Conservation (phyloP, 305 asterid species). For the Fraxinus platypoda region DNA sequence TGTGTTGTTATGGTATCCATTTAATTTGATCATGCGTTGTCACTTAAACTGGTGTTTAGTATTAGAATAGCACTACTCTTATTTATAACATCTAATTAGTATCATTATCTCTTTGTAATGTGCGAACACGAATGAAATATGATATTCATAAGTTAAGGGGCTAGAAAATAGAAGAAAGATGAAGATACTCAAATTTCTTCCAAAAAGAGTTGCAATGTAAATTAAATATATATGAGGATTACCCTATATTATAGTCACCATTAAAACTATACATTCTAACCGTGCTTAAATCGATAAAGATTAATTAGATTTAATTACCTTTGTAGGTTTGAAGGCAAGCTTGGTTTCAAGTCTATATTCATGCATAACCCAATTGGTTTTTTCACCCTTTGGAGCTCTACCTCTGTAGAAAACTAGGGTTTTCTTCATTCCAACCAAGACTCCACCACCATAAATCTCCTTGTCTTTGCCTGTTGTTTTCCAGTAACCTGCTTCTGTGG, state of each 20-base stretch:
- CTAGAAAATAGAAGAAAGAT: background rate
- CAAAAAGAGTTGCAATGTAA: background rate
- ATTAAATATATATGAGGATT: background rate
- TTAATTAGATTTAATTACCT: conserved; percentile 37
- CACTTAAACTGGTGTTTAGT: too few relatives aligned
- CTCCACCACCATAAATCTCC: conserved; percentile 59
- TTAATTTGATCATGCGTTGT: too few relatives aligned
- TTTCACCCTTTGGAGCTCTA: conserved; percentile 91
- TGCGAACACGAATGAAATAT: background rate
- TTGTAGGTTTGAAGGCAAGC: conserved; percentile 48
- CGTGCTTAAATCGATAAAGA: background rate
- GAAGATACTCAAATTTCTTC: background rate
- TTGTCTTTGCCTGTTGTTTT: conserved; percentile 88
- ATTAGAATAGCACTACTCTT: too few relatives aligned
- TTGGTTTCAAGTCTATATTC: conserved; percentile 65
- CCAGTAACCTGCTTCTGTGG: conserved; percentile 88
- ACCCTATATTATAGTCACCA: background rate
- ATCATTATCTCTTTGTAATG: background rate
- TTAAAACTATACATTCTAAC: background rate
- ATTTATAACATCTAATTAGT: background rate
- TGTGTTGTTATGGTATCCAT: too few relatives aligned
- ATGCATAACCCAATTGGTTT: conserved; percentile 91
- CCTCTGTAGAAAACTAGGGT: conserved; percentile 82
- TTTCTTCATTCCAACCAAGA: conserved; percentile 81
- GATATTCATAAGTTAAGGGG: background rate